A percentile compares a stretch with the other conserved stretches of the same genome.
phyloP scores from a whole-genome alignment of 768 basidiomycete genomes.

The Rhodotorula graminis region DNA sequence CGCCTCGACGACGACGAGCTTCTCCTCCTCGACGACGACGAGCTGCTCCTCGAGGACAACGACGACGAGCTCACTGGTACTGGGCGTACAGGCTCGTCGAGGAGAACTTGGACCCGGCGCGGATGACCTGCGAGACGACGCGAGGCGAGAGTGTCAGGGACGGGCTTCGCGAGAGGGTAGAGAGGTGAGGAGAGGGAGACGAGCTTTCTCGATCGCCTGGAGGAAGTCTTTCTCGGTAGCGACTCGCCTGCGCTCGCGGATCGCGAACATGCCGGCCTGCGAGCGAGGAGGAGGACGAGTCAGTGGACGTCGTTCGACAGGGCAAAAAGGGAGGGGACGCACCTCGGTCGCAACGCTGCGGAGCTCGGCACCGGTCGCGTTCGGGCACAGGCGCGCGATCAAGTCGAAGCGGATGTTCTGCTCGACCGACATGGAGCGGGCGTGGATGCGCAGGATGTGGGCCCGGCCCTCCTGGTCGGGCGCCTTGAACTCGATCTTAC shows the following conservation, averaged over 20 bases:
- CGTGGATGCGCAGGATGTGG: slow-evolving; percentile 94
- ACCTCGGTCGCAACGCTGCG: slow-evolving; percentile 91
- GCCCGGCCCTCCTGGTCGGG: slow-evolving; percentile 95
- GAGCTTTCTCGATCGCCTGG: slow-evolving; percentile 94
- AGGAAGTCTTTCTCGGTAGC: slow-evolving; percentile 96
- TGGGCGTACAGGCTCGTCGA: slow-evolving; percentile 56
- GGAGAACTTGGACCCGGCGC: slow-evolving; percentile 95
- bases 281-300: not conserved
- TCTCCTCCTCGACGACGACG: too few species aligned
- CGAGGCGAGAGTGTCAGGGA: not conserved
- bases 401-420: slow-evolving; percentile 95
- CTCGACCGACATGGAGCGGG: slow-evolving; percentile 82
- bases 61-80: slow-evolving; percentile 4
- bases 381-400: slow-evolving; percentile 92
- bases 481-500: slow-evolving; percentile 91
- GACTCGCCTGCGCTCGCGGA: slow-evolving; percentile 90
- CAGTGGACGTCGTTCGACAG: not conserved
- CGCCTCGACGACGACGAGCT: too few species aligned
- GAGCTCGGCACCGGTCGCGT: slow-evolving; percentile 97
- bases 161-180: too few species aligned
- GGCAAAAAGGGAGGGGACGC: not conserved
- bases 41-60: too few species aligned
- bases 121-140: slow-evolving; percentile 61
- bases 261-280: slow-evolving; percentile 97
- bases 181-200: too few species aligned